Evolutionary conservation across 768 basidiomycete species (phyloP).

Genomic region (Suillus occidentalis): DNA sequence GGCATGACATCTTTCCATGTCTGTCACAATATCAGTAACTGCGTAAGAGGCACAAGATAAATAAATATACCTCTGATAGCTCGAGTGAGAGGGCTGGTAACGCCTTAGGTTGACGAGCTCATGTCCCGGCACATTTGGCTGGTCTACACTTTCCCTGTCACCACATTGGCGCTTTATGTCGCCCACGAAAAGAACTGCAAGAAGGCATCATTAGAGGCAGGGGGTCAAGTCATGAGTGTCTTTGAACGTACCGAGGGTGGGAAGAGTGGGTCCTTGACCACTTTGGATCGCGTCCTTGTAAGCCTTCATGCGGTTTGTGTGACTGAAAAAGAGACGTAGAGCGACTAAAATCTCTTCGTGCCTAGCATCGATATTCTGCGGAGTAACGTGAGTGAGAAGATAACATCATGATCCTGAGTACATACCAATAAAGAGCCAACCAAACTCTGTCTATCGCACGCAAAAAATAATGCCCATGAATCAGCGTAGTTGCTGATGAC

Average conservation of each 20-base stretch:
- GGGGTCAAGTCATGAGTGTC: conserved; percentile 7
- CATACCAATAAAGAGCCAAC: conserved; percentile 18
- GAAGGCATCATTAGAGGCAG: neutral
- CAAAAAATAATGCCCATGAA: conserved; percentile 41
- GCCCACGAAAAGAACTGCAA: conserved; percentile 30
- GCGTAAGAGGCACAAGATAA: neutral
- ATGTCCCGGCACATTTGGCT: conserved; percentile 25
- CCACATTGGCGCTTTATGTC: conserved; percentile 35
- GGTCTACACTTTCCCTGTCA: conserved; percentile 24
- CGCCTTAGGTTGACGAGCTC: conserved; percentile 39
- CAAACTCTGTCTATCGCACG: conserved; percentile 41
- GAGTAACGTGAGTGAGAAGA: neutral
- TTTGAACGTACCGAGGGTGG: conserved; percentile 6
- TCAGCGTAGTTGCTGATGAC: conserved; percentile 46
- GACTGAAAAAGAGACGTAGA: neutral
- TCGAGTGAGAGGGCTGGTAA: conserved; percentile 38
- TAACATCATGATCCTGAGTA: too few species aligned
- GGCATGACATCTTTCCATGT: conserved; percentile 47
- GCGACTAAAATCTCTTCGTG: neutral
- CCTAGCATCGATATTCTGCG: neutral
- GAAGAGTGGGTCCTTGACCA: conserved; percentile 30
- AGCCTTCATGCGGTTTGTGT: conserved; percentile 25
- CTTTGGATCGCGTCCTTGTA: conserved; percentile 33
- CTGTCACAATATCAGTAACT: conserved; percentile 26
- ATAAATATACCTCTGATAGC: conserved; percentile 38